Conservation (phyloP, 345 rosid species). For the Reutealis trisperma region DNA sequence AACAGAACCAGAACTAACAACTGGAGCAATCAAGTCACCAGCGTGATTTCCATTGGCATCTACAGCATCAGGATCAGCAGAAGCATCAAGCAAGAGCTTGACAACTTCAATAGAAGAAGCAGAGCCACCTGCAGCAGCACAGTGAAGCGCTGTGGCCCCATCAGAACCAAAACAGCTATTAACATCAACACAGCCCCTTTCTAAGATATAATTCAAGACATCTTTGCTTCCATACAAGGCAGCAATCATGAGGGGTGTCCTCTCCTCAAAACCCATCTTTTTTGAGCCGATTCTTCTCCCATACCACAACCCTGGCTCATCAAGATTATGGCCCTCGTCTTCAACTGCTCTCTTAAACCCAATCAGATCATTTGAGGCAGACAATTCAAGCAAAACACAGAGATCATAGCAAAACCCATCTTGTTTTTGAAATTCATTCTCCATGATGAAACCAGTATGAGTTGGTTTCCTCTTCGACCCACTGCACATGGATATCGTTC, state of each 20-base stretch:
- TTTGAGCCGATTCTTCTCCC: conserved; percentile 61
- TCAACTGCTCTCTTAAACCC: conserved; percentile 60
- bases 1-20: conserved; percentile 38
- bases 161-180: conserved; percentile 67
- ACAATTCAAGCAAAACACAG: conserved; percentile 60
- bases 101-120: conserved; percentile 55
- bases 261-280: conserved; percentile 69
- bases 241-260: conserved; percentile 90
- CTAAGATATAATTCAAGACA: conserved; percentile 54
- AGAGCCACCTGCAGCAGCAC: conserved; percentile 78
- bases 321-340: conserved; percentile 53
- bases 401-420: conserved; percentile 32
- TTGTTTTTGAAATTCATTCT: conserved; percentile 18
- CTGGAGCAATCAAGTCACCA: conserved; percentile 49
- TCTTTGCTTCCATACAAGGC: conserved; percentile 82
- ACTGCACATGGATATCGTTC: conserved; percentile 43
- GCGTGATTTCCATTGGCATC: conserved; percentile 68
- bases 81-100: conserved; percentile 59
- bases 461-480: conserved; percentile 36
- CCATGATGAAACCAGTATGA: conserved; percentile 25
- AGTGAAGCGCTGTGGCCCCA: conserved; percentile 80
- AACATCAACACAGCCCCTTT: conserved; percentile 54
- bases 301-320: conserved; percentile 72
- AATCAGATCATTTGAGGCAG: conserved; percentile 69
- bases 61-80: conserved; percentile 56